phyloP scores from a whole-genome alignment of 208 protist genomes.

The Crithidia brevicula region DNA sequence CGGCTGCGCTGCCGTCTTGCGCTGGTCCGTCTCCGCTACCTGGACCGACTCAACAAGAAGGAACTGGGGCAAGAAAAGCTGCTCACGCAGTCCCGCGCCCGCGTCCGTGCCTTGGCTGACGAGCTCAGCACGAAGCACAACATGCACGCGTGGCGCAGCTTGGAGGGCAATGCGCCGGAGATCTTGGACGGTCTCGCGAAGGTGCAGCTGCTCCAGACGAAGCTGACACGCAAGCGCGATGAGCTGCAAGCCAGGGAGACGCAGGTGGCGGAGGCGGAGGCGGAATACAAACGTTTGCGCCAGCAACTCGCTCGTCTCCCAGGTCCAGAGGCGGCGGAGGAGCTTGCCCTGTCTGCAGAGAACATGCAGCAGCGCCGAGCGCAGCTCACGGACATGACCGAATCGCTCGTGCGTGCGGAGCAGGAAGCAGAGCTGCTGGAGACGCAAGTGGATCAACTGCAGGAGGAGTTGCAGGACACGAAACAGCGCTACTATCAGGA shows the following conservation, averaged over 20 bases:
- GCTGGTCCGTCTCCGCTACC: constrained; percentile 73
- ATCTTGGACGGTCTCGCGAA: constrained; percentile 97
- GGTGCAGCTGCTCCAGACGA: constrained; percentile 97
- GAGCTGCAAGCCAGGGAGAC: constrained; percentile 92
- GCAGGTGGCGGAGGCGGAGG: constrained; percentile 89
- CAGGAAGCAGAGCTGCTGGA: constrained; percentile 81
- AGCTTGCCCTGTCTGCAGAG: constrained; percentile 94
- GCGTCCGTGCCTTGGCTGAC: constrained; percentile 94
- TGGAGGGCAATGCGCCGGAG: constrained; percentile 96
- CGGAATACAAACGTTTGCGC: constrained; percentile 92
- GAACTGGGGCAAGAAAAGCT: constrained; percentile 89
- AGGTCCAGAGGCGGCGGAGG: constrained; percentile 96
- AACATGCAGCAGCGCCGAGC: constrained; percentile 91
- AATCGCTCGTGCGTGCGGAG: constrained; percentile 60
- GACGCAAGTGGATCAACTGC: constrained; percentile 91
- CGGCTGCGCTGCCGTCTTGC: constrained; percentile 91
- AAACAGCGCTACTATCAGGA: constrained; percentile 93
- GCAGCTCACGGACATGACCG: constrained; percentile 89
- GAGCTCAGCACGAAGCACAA: constrained; percentile 98
- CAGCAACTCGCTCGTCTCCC: constrained; percentile 93
- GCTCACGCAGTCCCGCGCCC: constrained; percentile 91
- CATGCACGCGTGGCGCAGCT: constrained; percentile 97
- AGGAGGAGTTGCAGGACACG: constrained; percentile 89
- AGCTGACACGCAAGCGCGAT: constrained; percentile 96
- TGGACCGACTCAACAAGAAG: constrained; percentile 90